Percentiles rank a stretch among this genome's conserved stretches.
These are phyloP conservation scores for Alloascoidea africana DNA, from an alignment of 805 yeast genomes.

Conservation along the genomic window DNA sequence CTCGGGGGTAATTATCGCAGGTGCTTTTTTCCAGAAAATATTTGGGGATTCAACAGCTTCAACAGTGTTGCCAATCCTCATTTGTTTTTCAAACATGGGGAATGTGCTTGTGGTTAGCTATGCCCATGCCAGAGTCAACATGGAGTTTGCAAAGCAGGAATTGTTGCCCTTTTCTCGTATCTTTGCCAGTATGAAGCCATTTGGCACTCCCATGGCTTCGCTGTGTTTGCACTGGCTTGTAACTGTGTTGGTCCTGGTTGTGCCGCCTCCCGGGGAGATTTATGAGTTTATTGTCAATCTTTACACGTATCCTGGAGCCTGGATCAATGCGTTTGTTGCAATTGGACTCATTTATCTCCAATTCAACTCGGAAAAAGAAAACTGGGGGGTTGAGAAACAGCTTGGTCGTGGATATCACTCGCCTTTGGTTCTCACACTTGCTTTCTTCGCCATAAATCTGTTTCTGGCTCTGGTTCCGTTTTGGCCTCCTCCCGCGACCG, in stretches of 20 bases:
- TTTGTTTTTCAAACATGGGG: constrained; percentile 49
- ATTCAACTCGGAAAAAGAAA: constrained; percentile 19
- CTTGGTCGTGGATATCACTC: constrained; percentile 13
- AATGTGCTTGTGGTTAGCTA: constrained; percentile 50
- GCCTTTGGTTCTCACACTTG: constrained; percentile 13
- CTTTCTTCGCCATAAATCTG: constrained; percentile 30
- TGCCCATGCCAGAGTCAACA: constrained; percentile 44
- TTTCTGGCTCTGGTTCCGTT: constrained; percentile 41
- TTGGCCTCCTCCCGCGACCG: constrained; percentile 30
- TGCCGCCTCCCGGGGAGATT: constrained; percentile 50
- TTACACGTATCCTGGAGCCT: constrained; percentile 49
- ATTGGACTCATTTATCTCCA: constrained; percentile 39
- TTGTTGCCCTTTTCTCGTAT: constrained; percentile 31
- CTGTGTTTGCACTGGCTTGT: constrained; percentile 39
- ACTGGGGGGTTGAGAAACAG: constrained; percentile 22
- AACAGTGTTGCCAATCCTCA: constrained; percentile 35
- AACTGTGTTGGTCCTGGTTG: constrained; percentile 34
- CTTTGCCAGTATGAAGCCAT: constrained; percentile 26
- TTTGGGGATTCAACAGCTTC: constrained; percentile 40
- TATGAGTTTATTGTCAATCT: constrained; percentile 49
- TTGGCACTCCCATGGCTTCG: constrained; percentile 25
- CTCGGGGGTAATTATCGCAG: constrained; percentile 52
- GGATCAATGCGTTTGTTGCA: constrained; percentile 38
- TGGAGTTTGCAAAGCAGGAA: constrained; percentile 36
- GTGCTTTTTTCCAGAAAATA: constrained; percentile 38